Base-by-base conservation (phyloP, 139 green algal genomes). In the Bryopsis sp. region DNA sequence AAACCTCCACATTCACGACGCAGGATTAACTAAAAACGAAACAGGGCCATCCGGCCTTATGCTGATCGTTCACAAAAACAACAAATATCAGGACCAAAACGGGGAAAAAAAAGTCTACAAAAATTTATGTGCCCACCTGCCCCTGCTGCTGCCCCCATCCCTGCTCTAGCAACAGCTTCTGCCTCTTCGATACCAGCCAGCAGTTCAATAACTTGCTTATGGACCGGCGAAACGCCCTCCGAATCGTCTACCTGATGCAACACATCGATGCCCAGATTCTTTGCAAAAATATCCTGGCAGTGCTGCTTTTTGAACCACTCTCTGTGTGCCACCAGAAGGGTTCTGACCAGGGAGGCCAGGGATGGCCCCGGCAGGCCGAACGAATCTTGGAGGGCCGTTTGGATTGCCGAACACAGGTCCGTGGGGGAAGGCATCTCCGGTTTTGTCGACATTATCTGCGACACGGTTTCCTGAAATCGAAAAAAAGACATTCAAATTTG, bases 251-350 rank as follows among this genome's bases (percentile, higher is more conserved):
- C 50, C 24, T 67, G 59, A 7, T 29, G 59, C 19, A 67, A 31
- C 7, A 67, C 59, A 24, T 67, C 59, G 28, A 67, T 67, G 19
- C 33, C 59, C 5, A 67, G 59, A 46, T 48, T 46, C 59, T 67
- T 67, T 28, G 32, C 24, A 31, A 67, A 67, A 15, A 67, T 47
- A 31, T 67, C 59, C 33, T 67, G 59, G 33, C 29, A 47, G 33
- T 26, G 29, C 7, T 47, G 59, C 31, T 47, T 47, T 46, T 26
- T 67, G 59, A 67, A 39, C 59, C 59, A 67, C 5, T 15, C 7
- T 26, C 28, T 22, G 33, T 67, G 59, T 31, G 29, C 31, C 31
- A 39, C 33, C 59, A 67, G 33, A 15, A 67, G 59, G 33, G 33
- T 29, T 31, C 5, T 67, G 7, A 67, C 28, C 5, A 67, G 33